Conservation (phyloP, 371 early-diverging fungal species). For the Coemansia linderi region DNA sequence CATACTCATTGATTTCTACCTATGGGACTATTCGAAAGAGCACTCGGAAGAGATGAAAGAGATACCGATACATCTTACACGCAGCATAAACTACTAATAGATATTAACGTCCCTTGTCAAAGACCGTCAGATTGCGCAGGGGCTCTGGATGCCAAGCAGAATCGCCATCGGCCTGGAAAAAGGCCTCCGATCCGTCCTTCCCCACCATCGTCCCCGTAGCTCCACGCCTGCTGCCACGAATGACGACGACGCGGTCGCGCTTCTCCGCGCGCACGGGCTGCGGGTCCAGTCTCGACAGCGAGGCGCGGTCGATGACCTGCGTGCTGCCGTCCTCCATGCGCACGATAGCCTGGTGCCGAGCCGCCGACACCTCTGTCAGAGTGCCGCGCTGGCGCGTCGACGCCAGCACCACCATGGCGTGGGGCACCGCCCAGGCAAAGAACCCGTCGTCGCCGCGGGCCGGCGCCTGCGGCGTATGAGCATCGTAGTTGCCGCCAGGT, state of each 20-base stretch:
- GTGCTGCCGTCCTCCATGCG: constrained; percentile 56
- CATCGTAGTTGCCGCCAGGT: constrained; percentile 51
- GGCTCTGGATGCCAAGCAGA: constrained; percentile 42
- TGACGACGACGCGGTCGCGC: constrained; percentile 75
- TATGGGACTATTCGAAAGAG: constrained; percentile 87
- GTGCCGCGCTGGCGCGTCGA: constrained; percentile 50
- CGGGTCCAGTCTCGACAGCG: constrained; percentile 58
- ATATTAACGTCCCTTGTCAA: no score
- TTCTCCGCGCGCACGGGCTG: constrained; percentile 75
- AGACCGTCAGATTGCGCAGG: constrained; percentile 45
- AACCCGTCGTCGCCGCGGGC: constrained; percentile 12
- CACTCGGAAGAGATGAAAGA: constrained; percentile 59
- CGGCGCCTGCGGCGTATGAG: constrained; percentile 56
- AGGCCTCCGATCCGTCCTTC: constrained; percentile 79
- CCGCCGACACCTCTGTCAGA: constrained; percentile 19
- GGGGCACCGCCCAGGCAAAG: constrained; percentile 65
- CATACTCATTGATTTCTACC: constrained; percentile 83
- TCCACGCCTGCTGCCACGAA: constrained; percentile 73
- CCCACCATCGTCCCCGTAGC: constrained; percentile 76
- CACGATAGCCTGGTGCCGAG: constrained; percentile 45
- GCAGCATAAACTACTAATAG: constrained; percentile 70
- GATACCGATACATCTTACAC: constrained; percentile 80
- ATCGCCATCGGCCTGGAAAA: constrained; percentile 63
- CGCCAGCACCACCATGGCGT: constrained; percentile 61
- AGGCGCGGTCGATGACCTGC: constrained; percentile 57